phyloP scores from a whole-genome alignment of 2,329 filamentous ascomycete species.

The Fusarium sterilihyphosum region DNA sequence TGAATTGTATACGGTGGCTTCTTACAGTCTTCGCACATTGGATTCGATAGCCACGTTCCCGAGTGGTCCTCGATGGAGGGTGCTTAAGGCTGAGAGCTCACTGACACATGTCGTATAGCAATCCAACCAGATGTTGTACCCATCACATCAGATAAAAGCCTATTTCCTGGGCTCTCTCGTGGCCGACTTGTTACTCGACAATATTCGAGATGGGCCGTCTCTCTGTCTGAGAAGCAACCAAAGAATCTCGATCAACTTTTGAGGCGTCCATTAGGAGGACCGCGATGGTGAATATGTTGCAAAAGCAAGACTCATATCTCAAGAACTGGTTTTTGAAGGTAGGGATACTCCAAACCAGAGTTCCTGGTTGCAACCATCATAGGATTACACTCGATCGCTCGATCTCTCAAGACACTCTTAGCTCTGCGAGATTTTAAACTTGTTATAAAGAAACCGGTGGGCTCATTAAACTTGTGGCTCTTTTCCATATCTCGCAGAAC shows the following conservation, averaged over 20 bases:
- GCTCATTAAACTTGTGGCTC: constrained; percentile 20
- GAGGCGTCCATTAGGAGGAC: background rate
- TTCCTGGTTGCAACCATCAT: constrained; percentile 21
- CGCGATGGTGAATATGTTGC: background rate
- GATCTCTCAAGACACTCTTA: constrained; percentile 24
- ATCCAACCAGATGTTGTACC: background rate
- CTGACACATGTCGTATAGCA: background rate
- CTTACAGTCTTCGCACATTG: background rate
- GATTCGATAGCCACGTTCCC: background rate
- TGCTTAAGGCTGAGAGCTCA: background rate
- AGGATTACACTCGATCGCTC: constrained; percentile 5
- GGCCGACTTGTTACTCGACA: background rate
- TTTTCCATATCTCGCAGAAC: background rate
- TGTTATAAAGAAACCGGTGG: constrained; percentile 18
- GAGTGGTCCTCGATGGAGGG: background rate
- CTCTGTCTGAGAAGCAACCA: background rate
- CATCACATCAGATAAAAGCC: background rate
- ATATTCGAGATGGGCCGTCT: background rate
- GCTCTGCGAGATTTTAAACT: background rate
- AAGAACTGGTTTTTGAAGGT: background rate
- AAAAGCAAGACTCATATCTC: constrained; percentile 1
- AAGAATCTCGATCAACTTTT: background rate
- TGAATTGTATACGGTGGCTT: background rate
- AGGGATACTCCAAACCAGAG: constrained; percentile 6
- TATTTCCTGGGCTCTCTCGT: background rate